Evolutionary conservation across 805 yeast species (phyloP), one percentile per base, ranked within the genome.

Genomic region (Hanseniaspora guilliermondii): DNA sequence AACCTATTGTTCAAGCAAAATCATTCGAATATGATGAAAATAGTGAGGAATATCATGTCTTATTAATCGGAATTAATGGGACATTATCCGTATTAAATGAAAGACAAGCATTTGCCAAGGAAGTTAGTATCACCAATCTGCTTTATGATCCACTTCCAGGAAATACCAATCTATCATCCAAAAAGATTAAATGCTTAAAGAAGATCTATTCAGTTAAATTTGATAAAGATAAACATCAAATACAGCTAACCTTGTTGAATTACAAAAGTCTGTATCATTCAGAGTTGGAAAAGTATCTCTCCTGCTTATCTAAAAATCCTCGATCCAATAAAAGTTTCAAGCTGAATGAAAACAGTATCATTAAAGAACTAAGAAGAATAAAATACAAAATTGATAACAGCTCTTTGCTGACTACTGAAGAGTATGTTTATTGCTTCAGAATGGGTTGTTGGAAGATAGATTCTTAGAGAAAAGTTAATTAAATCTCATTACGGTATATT

Each of bases 1-100:
- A 71, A 52, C 75, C 75, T 36, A 75, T 77, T 37, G 75, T 79
- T 47, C 75, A 73, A n/a, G 53, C 74, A 25, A 66, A 64, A 37
- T 62, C 66, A 3, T 60, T 60, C 24, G 68, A 71, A 9, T 60
- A 62, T n/a, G 14, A 27, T 21, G 3, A 19, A 12, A 19, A 32
- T 5, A 21, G 21, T 16, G 14, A 16, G 17, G 21, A 42, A 11
- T 17, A 42, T 30, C n/a, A 70, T 60, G 76, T 82, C 71, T 75
- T 76, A 11, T 62, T 80, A 22, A 72, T 82, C 0, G 79, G 86
- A 0, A 81, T 80, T 47, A 70, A 74, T 32, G 88, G 88, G 0
- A 65, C 78, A 0, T 59, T 82, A 14, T 73, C 76, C 47, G 63
- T 61, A 6, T 45, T 68, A 25, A 37, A 47, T 4, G 57, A 45